Evolutionary conservation across 2,329 filamentous ascomycete species (phyloP).

Genomic region (Fusarium staphyleae): DNA sequence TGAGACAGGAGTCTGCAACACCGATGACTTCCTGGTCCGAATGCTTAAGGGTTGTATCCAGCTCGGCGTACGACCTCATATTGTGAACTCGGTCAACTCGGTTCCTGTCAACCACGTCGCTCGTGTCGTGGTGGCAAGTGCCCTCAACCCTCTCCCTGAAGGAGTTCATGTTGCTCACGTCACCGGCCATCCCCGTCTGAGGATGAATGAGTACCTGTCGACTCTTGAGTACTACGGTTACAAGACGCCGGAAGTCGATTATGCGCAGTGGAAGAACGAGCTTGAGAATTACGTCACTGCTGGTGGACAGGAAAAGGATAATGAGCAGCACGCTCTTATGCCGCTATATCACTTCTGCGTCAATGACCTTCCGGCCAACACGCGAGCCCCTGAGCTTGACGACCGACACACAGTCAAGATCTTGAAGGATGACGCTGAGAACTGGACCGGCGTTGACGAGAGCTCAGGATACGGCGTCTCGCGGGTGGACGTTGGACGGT

Average conservation of each 20-base stretch:
- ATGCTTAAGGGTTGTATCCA: constrained; percentile 90
- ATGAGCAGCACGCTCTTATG: constrained; percentile 27
- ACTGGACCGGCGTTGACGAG: constrained; percentile 66
- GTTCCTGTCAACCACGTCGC: constrained; percentile 87
- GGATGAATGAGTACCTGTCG: constrained; percentile 77
- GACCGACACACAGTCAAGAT: constrained; percentile 66
- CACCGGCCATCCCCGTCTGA: constrained; percentile 78
- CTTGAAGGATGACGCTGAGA: constrained; percentile 66
- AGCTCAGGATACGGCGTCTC: constrained; percentile 52
- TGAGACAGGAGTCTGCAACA: constrained; percentile 73
- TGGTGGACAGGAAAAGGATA: constrained; percentile 35
- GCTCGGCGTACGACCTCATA: constrained; percentile 73
- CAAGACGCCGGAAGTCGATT: constrained; percentile 77
- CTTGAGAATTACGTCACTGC: constrained; percentile 42
- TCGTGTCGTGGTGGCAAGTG: constrained; percentile 77
- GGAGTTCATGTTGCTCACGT: constrained; percentile 73
- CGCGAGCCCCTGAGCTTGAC: constrained; percentile 21
- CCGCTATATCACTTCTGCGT: constrained; percentile 20
- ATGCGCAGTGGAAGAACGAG: constrained; percentile 49
- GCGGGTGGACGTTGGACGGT: constrained; percentile 38
- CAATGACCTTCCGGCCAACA: constrained; percentile 22
- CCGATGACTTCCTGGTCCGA: constrained; percentile 89
- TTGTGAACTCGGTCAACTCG: constrained; percentile 87
- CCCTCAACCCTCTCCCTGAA: constrained; percentile 64
- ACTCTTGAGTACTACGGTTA: constrained; percentile 75